phyloP scores from a whole-genome alignment of 2,329 filamentous ascomycete genomes.

The Karstenula rhodostoma region DNA sequence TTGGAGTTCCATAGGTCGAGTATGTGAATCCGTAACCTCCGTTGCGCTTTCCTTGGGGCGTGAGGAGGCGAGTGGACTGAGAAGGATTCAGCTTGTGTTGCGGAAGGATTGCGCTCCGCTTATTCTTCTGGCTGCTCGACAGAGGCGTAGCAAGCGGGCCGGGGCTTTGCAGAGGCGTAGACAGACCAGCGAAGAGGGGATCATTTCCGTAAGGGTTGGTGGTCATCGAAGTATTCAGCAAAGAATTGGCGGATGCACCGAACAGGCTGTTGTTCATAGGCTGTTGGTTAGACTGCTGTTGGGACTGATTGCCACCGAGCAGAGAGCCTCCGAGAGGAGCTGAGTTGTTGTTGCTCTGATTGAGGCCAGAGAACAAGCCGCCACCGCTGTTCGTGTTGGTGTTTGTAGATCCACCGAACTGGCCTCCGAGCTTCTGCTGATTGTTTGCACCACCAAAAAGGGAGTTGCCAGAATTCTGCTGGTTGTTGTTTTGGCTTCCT shows the following conservation, averaged over 20 bases:
- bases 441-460: conserved; percentile 53
- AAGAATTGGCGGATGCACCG: conserved; percentile 59
- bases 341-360: conserved; percentile 43
- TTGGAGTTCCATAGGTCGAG: conserved; percentile 87
- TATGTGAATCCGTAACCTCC: conserved; percentile 89
- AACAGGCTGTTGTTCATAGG: conserved; percentile 58
- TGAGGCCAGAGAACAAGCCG: conserved; percentile 57
- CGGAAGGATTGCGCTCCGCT: conserved; percentile 80
- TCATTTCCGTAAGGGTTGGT: conserved; percentile 91
- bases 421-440: conserved; percentile 52
- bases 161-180: conserved; percentile 72
- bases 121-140: conserved; percentile 76
- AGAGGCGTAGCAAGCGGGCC: conserved; percentile 93
- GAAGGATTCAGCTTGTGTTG: conserved; percentile 87
- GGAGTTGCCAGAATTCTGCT: conserved; percentile 38
- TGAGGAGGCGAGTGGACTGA: conserved; percentile 79
- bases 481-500: conserved; percentile 38
- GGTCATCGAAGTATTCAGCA: conserved; percentile 62
- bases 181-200: conserved; percentile 81
- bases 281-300: conserved; percentile 52
- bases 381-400: conserved; percentile 51
- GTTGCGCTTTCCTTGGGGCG: conserved; percentile 74
- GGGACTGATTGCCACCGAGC: conserved; percentile 55
- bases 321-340: conserved; percentile 44
- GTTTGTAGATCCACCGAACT: conserved; percentile 49